Percentiles rank a stretch among this genome's conserved stretches.
Conservation (phyloP, 306 rosid genomes). For the Potentilla sterilis region DNA sequence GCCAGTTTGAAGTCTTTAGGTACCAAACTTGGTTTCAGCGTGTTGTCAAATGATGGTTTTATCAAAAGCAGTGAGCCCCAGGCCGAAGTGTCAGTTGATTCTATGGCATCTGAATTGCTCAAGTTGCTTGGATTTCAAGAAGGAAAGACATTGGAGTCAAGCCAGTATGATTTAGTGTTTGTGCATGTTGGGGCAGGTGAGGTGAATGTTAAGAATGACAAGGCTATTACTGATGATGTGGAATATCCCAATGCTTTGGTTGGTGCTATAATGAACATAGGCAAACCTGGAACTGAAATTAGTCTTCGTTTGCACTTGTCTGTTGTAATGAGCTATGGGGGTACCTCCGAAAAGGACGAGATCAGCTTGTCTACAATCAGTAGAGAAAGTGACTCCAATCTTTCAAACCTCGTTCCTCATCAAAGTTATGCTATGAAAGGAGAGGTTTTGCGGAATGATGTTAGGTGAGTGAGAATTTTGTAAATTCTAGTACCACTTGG, state of each 20-base stretch:
- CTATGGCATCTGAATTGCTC: constrained; percentile 49
- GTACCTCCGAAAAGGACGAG: constrained; percentile 42
- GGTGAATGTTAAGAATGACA: constrained; percentile 31
- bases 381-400: constrained; percentile 38
- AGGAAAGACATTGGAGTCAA: constrained; percentile 49
- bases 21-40: constrained; percentile 56
- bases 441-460: constrained; percentile 58
- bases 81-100: constrained; percentile 29
- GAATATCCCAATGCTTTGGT: constrained; percentile 65
- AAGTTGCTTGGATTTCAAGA: constrained; percentile 77
- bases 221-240: constrained; percentile 37
- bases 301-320: constrained; percentile 77
- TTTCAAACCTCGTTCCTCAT: constrained; percentile 58
- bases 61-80: constrained; percentile 7
- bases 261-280: constrained; percentile 48
- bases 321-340: constrained; percentile 74
- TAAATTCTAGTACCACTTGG: constrained; percentile 25
- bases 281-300: constrained; percentile 60
- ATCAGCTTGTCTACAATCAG: constrained; percentile 39
- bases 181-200: constrained; percentile 72
- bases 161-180: constrained; percentile 69
- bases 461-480: constrained; percentile 52
- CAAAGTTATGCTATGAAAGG: constrained; percentile 90
- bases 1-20: constrained; percentile 59
- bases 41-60: constrained; percentile 48